Evolutionary conservation across 768 basidiomycete genomes (phyloP).

Genomic region (Harrya chromipes): DNA sequence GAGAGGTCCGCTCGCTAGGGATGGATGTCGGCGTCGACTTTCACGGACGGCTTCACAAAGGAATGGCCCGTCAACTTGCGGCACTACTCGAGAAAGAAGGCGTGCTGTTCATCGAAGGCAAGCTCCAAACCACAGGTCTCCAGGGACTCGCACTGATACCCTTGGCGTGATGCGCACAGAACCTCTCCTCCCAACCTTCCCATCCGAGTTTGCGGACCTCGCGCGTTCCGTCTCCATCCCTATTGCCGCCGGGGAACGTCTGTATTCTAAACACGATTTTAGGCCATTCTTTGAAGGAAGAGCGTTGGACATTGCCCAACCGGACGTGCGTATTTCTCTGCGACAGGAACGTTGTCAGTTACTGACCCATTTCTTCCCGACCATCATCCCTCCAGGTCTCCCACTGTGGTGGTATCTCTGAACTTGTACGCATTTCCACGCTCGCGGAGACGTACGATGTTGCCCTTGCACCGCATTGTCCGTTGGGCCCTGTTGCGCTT

Average conservation of each 20-base stretch:
- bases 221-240: constrained; percentile 53
- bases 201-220: constrained; percentile 60
- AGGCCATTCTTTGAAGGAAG: constrained; percentile 62
- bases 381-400: constrained; percentile 38
- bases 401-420: constrained; percentile 60
- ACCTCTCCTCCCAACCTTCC: constrained; percentile 57
- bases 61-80: constrained; percentile 67
- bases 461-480: constrained; percentile 70
- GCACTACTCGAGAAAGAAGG: constrained; percentile 54
- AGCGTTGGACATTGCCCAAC: constrained; percentile 67
- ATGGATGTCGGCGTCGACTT: constrained; percentile 69
- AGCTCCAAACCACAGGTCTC: not conserved
- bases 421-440: constrained; percentile 54
- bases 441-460: constrained; percentile 70
- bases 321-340: constrained; percentile 45
- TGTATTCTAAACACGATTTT: constrained; percentile 61
- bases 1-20: constrained; percentile 48
- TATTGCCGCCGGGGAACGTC: constrained; percentile 61
- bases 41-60: constrained; percentile 66
- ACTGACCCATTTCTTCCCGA: not conserved
- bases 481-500: constrained; percentile 66
- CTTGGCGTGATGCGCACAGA: constrained; percentile 32
- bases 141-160: not conserved
- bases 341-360: not conserved
- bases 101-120: constrained; percentile 66